These are phyloP conservation scores for Cocos nucifera DNA, from an alignment of 176 grass and related monocot species.

Conservation along the genomic window DNA sequence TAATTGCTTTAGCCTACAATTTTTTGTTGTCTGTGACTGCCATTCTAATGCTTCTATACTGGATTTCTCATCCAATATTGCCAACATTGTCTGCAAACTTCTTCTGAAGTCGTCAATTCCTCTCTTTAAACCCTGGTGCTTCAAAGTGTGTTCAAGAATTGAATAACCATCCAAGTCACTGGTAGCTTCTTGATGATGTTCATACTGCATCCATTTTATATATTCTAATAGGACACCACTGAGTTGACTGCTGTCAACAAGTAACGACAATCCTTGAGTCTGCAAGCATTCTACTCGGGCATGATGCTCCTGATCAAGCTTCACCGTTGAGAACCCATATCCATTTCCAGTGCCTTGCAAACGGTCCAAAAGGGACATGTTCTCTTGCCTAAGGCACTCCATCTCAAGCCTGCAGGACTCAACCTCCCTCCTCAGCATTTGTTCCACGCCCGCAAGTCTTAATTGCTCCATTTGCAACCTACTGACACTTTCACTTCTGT, in stretches of 20 bases:
- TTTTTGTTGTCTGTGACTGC: background rate
- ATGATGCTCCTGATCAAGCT: slow-evolving; percentile 45
- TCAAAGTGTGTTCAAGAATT: slow-evolving; percentile 39
- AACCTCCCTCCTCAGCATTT: slow-evolving; percentile 63
- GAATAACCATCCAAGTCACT: slow-evolving; percentile 24
- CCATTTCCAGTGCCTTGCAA: slow-evolving; percentile 42
- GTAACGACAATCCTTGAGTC: slow-evolving; percentile 52
- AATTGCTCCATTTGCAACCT: slow-evolving; percentile 49
- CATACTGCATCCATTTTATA: slow-evolving; percentile 30
- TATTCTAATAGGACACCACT: slow-evolving; percentile 27
- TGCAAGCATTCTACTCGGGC: slow-evolving; percentile 53
- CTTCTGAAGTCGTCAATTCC: slow-evolving; percentile 49
- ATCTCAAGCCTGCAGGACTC: slow-evolving; percentile 48
- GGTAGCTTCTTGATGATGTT: slow-evolving; percentile 18
- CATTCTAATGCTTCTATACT: slow-evolving; percentile 16
- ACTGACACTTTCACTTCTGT: slow-evolving; percentile 19
- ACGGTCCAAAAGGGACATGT: slow-evolving; percentile 48
- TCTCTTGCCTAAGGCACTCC: slow-evolving; percentile 64
- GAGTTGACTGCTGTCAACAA: background rate
- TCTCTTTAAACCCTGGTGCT: slow-evolving; percentile 56
- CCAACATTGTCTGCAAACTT: slow-evolving; percentile 35
- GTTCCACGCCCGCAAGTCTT: slow-evolving; percentile 69
- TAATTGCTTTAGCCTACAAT: background rate
- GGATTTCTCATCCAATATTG: slow-evolving; percentile 38
- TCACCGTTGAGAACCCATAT: slow-evolving; percentile 25